Evolutionary conservation across 352 stramenopile species (phyloP).

Genomic region (Pythium insidiosum): DNA sequence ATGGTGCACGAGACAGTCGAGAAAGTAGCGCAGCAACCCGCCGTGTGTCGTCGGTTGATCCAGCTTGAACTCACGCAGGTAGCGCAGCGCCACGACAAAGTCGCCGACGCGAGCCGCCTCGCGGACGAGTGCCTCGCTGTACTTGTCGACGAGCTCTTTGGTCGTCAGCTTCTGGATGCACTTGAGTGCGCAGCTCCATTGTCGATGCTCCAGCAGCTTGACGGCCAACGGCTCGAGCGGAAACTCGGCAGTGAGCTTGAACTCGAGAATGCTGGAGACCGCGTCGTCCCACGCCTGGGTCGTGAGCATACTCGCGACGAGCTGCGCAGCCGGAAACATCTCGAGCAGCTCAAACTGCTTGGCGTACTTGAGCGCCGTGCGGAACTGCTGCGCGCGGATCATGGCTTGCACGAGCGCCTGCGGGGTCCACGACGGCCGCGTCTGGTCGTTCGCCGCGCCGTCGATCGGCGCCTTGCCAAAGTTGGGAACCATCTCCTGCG

Average conservation of each 20-base stretch:
- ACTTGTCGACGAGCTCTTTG: slow-evolving; percentile 36
- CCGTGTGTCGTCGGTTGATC: slow-evolving; percentile 28
- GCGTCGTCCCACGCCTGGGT: slow-evolving; percentile 59
- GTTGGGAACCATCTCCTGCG: slow-evolving; percentile 70
- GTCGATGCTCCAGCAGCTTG: slow-evolving; percentile 56
- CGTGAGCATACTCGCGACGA: slow-evolving; percentile 69
- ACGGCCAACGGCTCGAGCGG: slow-evolving; percentile 51
- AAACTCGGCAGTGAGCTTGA: slow-evolving; percentile 61
- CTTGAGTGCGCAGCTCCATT: slow-evolving; percentile 68
- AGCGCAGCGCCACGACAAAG: slow-evolving; percentile 57
- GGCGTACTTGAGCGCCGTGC: slow-evolving; percentile 65
- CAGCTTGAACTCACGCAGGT: slow-evolving; percentile 77
- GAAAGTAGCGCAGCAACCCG: slow-evolving; percentile 38
- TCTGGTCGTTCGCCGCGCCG: slow-evolving; percentile 13
- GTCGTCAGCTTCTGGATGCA: slow-evolving; percentile 70
- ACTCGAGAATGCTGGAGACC: slow-evolving; percentile 68
- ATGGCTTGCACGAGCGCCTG: slow-evolving; percentile 78
- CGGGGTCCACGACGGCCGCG: slow-evolving; percentile 60
- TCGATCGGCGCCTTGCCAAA: slow-evolving; percentile 41
- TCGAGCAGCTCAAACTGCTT: slow-evolving; percentile 75
- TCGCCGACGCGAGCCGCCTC: slow-evolving; percentile 51
- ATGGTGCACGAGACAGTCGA: slow-evolving; percentile 61
- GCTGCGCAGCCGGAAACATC: slow-evolving; percentile 49
- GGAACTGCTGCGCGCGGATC: slow-evolving; percentile 65
- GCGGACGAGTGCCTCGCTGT: slow-evolving; percentile 38